phyloP scores from a whole-genome alignment of 2,329 filamentous ascomycete species.

The Pyrenochaeta sp. region DNA sequence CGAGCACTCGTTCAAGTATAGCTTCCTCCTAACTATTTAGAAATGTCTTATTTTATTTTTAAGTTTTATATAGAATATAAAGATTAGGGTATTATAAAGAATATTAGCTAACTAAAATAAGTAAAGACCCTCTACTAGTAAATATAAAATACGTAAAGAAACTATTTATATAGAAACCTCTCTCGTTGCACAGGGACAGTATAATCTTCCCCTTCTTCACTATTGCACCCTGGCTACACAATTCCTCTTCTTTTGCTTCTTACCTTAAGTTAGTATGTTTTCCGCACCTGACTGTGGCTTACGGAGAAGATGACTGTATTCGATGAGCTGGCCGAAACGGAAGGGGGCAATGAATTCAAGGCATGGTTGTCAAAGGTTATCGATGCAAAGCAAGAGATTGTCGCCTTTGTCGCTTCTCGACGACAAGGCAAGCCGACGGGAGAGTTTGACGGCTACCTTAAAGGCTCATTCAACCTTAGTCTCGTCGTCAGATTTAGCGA shows the following conservation, averaged over 20 bases:
- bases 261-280: slow-evolving; percentile 10
- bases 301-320: slow-evolving; percentile 28
- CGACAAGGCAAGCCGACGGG: slow-evolving; percentile 10
- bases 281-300: slow-evolving; percentile 12
- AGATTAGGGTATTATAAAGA: no score
- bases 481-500: slow-evolving; percentile 26
- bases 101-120: no score
- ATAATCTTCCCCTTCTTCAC: no score
- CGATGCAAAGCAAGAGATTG: slow-evolving; percentile 32
- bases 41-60: no score
- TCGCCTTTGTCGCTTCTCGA: slow-evolving; percentile 25
- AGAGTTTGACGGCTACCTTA: slow-evolving; percentile 28
- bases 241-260: neutral
- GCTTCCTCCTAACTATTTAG: neutral
- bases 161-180: no score
- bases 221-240: no score
- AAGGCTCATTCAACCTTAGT: slow-evolving; percentile 32
- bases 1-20: slow-evolving; percentile 1
- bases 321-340: slow-evolving; percentile 33
- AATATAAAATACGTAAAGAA: no score
- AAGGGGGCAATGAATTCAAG: slow-evolving; percentile 26
- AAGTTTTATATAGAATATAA: no score
- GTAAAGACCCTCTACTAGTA: no score
- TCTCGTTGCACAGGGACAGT: no score
- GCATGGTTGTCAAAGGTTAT: slow-evolving; percentile 28